phyloP scores from a whole-genome alignment of 345 rosid species.

The Conringia planisiliqua region DNA sequence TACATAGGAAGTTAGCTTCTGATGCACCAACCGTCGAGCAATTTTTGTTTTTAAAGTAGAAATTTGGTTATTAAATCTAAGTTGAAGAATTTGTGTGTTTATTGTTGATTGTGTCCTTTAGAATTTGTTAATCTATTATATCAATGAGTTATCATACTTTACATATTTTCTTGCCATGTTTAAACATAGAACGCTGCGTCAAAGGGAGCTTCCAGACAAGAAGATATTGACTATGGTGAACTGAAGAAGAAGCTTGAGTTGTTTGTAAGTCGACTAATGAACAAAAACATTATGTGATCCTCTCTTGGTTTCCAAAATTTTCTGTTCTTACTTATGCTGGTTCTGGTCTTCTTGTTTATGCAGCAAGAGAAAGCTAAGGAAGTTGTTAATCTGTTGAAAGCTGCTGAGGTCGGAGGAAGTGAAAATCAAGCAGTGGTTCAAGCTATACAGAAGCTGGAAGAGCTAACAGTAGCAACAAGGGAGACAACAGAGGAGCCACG shows the following conservation, averaged over 20 bases:
- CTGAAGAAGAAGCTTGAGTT: slow-evolving; percentile 56
- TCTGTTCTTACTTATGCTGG: not conserved
- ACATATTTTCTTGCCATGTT: not conserved
- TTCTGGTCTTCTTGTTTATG: slow-evolving; percentile 6
- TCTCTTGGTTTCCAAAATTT: not conserved
- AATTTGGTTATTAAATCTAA: not conserved
- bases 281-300: not conserved
- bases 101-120: not conserved
- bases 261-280: slow-evolving; percentile 50
- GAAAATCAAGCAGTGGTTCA: slow-evolving; percentile 42
- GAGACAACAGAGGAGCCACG: slow-evolving; percentile 39
- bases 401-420: slow-evolving; percentile 40
- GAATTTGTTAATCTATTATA: not conserved
- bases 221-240: slow-evolving; percentile 43
- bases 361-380: slow-evolving; percentile 76
- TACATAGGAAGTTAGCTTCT: not conserved
- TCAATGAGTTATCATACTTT: not conserved
- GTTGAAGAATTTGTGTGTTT: not conserved
- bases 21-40: not conserved
- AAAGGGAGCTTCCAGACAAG: slow-evolving; percentile 9
- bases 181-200: not conserved
- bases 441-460: slow-evolving; percentile 72
- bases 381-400: slow-evolving; percentile 50
- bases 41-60: not conserved
- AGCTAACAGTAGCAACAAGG: slow-evolving; percentile 40